Base-by-base conservation (phyloP, 495 filamentous ascomycete species). In the Lophiotrema nucula region DNA sequence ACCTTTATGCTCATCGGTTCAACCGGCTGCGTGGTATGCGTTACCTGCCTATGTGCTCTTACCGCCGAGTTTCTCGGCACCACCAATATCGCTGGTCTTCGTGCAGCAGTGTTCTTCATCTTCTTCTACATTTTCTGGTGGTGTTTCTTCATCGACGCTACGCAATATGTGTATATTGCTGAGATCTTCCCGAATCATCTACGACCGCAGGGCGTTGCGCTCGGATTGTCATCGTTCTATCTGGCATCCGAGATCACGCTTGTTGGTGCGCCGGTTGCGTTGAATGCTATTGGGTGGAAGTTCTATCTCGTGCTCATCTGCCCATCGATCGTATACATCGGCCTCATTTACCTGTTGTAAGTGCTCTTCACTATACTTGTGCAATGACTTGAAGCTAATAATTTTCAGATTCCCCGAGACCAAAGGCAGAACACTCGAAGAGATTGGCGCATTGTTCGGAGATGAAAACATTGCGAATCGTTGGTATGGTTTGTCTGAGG, bases 181-280 rank as follows among this genome's bases (percentile, higher is more conserved):
- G 78, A 81, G 59, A 79, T 82, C 18, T 79, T 76, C 68, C 79
- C 79, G 0, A 81, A 73, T 0, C 72, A 77, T 48, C 73, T 81
- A 38, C 71, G 79, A 5, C 62, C 72, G 0, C 72, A 76, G 52
- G 77, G 79, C 10, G 74, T 78, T 64, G 77, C 73, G 16, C 68
- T 79, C 38, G 77, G 73, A 4, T 58, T 78, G 15, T 70, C 72
- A 24, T 72, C 72, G 13, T 75, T 75, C 56, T 79, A 77, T 61
- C 68, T 72, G 22, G 72, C 73, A 0, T 73, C 69, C 0, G 58
- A 75, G 5, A 72, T 78, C 16, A 65, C 72, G 1, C 55, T 65
- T 4, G 60, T 65, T 22, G 74, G 76, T 1, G 78, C 72, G 4
- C 76, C 78, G 0, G 73, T 76, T 55, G 79, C 74, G 15, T 69